Base-by-base conservation (phyloP, 306 rosid species). In the Sechiopsis laciniata region DNA sequence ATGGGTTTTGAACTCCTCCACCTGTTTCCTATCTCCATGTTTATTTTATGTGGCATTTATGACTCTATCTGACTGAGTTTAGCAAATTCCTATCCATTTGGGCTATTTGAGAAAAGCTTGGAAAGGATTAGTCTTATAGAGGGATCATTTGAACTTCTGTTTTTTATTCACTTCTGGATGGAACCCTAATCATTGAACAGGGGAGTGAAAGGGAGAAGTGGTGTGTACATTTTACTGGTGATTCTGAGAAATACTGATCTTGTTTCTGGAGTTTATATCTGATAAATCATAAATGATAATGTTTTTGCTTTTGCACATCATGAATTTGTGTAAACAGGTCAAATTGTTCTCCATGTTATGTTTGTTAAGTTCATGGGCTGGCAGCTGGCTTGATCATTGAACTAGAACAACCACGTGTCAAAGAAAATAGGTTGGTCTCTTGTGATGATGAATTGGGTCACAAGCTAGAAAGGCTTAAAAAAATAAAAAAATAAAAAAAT, bases 1-100 rank as follows among this genome's bases (percentile, higher is more conserved):
- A 11, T 46, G 10, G n/a, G 46, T 67, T 67, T 67, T 67, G 72
- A 67, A 67, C 32, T 66, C 24, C 53, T 66, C 55, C 53, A 35
- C 26, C 7, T 19, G 72, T 66, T 66, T 37, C 22, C 20, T 60
- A 20, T 63, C 70, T 63, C 51, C 54, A 60, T 13, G 17, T 24
- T 22, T 13, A 60, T 60, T 66, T 9, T 65, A 10, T 62, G 20
- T 6, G 10, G 48, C 14, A 62, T 29, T 62, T 62, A 32, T 29
- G 21, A 32, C 21, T 29, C 0, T 61, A 61, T 61, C 46, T 29
- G 46, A 29, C 46, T 29, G 42, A 37, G 42, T 37, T 37, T 6
- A 29, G 12, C 13, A 61, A 61, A 29, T 61, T 62, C 8, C 51
- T 8, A 8, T 16, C 14, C 24, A 37, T 64, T 64, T 64, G 70